Percentiles rank a stretch among this genome's conserved stretches.
Evolutionary conservation across 73 alveolate species (phyloP).

Genomic region (Paramecium primaurelia): DNA sequence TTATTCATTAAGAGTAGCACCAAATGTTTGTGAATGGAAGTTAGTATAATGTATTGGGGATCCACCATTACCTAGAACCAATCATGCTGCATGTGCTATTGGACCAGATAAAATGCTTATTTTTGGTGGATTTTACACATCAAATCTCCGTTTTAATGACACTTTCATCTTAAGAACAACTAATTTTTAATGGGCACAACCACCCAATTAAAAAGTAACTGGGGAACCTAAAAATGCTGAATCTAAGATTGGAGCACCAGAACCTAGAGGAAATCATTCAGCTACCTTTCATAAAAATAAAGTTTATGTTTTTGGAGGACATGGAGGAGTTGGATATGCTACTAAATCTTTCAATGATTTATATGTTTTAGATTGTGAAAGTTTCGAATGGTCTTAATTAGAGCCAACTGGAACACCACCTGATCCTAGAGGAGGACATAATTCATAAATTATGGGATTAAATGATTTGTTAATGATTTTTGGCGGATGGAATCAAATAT

Average conservation of each 20-base stretch:
- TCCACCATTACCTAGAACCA: constrained; percentile 76
- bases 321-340: constrained; percentile 97
- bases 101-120: constrained; percentile 74
- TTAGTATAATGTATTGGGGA: constrained; percentile 71
- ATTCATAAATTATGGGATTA: constrained; percentile 83
- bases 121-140: constrained; percentile 85
- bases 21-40: constrained; percentile 71
- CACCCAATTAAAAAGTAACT: constrained; percentile 76
- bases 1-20: constrained; percentile 50
- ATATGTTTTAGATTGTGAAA: constrained; percentile 87
- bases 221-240: constrained; percentile 78
- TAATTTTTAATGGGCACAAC: constrained; percentile 72
- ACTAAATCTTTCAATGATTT: constrained; percentile 95
- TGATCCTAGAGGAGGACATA: constrained; percentile 97
- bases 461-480: constrained; percentile 74
- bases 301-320: constrained; percentile 97
- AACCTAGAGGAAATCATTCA: constrained; percentile 95
- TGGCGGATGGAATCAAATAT: constrained; percentile 97
- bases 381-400: constrained; percentile 87
- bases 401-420: constrained; percentile 87
- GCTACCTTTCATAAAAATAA: constrained; percentile 88
- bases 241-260: constrained; percentile 84
- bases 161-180: constrained; percentile 70
- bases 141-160: constrained; percentile 77
- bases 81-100: constrained; percentile 83